Conservation (phyloP, 331 rosid species). For the Phaseolus coccineus region DNA sequence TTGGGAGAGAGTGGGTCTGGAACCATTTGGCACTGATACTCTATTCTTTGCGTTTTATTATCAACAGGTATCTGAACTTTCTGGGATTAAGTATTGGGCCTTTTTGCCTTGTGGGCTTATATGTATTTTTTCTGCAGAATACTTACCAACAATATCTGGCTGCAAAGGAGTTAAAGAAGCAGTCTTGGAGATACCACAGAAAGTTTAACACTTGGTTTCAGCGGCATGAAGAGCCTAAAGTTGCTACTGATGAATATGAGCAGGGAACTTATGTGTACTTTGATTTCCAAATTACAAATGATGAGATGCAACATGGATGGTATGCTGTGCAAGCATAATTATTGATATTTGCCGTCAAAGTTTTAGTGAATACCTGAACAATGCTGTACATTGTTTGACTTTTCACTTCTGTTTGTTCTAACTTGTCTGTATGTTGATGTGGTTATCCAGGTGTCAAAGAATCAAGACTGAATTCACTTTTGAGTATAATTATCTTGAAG, state of each 20-base stretch:
- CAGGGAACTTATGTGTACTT: constrained; percentile 96
- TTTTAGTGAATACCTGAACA: constrained; percentile 1
- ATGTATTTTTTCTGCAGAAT: constrained; percentile 60
- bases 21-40: constrained; percentile 77
- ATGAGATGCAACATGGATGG: constrained; percentile 96
- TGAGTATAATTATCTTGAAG: constrained; percentile 95
- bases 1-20: constrained; percentile 89
- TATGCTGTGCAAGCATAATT: constrained; percentile 47
- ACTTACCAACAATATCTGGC: constrained; percentile 97
- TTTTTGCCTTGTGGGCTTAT: constrained; percentile 39
- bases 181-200: constrained; percentile 98
- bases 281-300: constrained; percentile 89
- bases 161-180: constrained; percentile 97
- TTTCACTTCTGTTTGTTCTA: constrained; percentile 18
- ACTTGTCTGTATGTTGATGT: constrained; percentile 28
- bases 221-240: constrained; percentile 97
- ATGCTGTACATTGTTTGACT: neutral
- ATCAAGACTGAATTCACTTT: constrained; percentile 92
- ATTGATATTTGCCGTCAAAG: constrained; percentile 31
- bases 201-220: constrained; percentile 97
- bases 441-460: constrained; percentile 85
- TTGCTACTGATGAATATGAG: constrained; percentile 96
- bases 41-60: constrained; percentile 93
- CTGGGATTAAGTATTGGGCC: constrained; percentile 19
- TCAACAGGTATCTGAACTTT: constrained; percentile 74